Percentiles rank a stretch among this genome's conserved stretches.
Conservation (phyloP, 2,329 filamentous ascomycete species). For the Pseudocercospora macadamiae region DNA sequence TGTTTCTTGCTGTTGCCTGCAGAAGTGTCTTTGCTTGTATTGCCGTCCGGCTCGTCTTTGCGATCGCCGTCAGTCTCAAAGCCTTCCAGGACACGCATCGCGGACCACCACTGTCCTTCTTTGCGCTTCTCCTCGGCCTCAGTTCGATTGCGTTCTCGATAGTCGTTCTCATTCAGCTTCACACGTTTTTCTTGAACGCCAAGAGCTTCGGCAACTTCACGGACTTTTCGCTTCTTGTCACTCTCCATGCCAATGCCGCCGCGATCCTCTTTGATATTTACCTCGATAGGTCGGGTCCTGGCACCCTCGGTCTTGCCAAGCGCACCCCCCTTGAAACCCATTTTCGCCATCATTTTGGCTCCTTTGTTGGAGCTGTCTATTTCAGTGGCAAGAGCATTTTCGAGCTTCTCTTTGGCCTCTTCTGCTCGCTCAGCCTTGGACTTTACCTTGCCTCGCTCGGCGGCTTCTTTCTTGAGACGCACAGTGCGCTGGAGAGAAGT, state of each 20-base stretch:
- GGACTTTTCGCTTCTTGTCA: constrained; percentile 74
- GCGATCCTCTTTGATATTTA: constrained; percentile 76
- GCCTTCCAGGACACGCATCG: constrained; percentile 80
- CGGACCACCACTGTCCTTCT: constrained; percentile 72
- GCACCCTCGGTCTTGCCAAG: constrained; percentile 65
- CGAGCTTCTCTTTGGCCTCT: constrained; percentile 71
- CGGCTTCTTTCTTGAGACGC: constrained; percentile 60
- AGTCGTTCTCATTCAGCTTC: constrained; percentile 70
- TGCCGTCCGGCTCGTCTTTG: constrained; percentile 17
- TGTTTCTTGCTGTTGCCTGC: constrained; percentile 6
- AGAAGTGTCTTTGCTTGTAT: not conserved
- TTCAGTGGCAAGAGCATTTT: constrained; percentile 74
- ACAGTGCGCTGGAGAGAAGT: constrained; percentile 64
- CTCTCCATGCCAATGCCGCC: constrained; percentile 82
- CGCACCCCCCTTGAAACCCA: constrained; percentile 80
- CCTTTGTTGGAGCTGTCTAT: constrained; percentile 78
- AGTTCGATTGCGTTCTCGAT: constrained; percentile 69
- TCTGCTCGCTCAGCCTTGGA: constrained; percentile 83
- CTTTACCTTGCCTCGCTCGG: constrained; percentile 64
- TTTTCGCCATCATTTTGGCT: constrained; percentile 93
- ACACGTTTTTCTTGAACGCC: constrained; percentile 59
- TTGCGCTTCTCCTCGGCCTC: constrained; percentile 70
- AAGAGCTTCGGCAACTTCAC: constrained; percentile 59
- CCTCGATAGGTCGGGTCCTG: constrained; percentile 71
- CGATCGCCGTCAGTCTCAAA: constrained; percentile 62